Percentiles rank a stretch among this genome's conserved stretches.
phyloP scores from a whole-genome alignment of 2,329 filamentous ascomycete species.

The Calonectria fujianensis region DNA sequence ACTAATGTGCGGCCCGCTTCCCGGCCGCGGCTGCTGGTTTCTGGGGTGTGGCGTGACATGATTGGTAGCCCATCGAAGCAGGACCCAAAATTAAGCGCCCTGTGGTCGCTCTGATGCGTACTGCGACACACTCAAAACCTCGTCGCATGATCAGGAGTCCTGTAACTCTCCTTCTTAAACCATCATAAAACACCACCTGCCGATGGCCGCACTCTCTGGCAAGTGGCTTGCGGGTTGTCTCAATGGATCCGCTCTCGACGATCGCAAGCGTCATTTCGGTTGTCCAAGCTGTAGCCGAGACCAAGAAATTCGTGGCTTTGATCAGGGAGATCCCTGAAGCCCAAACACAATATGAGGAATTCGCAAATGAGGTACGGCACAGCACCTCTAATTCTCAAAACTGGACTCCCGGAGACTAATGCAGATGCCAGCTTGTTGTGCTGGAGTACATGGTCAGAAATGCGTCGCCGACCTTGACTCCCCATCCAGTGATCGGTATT shows the following conservation, averaged over 20 bases:
- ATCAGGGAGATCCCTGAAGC: conserved; percentile 60
- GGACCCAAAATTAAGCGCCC: conserved; percentile 7
- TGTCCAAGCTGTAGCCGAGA: conserved; percentile 7
- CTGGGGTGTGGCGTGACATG: conserved; percentile 2
- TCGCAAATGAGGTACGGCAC: conserved; percentile 40
- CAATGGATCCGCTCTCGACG: conserved; percentile 22
- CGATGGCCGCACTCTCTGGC: neutral
- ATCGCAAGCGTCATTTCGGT: conserved; percentile 2
- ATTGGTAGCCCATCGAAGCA: neutral
- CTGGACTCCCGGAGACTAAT: neutral
- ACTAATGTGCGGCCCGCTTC: neutral
- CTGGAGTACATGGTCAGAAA: conserved; percentile 21
- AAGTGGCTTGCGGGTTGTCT: neutral
- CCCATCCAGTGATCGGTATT: neutral
- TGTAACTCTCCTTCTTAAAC: neutral
- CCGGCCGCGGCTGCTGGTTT: neutral
- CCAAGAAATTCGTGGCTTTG: conserved; percentile 59
- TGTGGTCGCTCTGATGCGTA: neutral
- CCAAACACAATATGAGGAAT: conserved; percentile 49
- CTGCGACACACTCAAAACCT: conserved; percentile 5
- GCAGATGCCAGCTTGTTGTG: neutral
- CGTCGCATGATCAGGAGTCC: neutral
- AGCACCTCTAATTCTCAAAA: too few species aligned
- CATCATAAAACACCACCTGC: neutral
- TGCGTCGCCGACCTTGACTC: neutral